These are phyloP conservation scores for Serendipita vermifera DNA, from an alignment of 768 basidiomycete genomes.

Conservation along the genomic window DNA sequence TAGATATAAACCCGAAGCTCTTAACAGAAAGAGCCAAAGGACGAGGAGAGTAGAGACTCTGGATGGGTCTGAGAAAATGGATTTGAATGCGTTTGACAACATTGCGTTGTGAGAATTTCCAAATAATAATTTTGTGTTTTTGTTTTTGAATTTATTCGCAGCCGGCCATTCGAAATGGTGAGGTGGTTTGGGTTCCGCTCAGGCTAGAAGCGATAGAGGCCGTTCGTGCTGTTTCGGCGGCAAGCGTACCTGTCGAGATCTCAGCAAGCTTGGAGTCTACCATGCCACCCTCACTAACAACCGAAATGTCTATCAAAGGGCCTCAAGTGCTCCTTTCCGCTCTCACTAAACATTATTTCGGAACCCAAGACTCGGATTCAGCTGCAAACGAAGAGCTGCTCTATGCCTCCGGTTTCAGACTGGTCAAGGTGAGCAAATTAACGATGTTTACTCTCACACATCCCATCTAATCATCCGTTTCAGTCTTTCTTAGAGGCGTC, in stretches of 20 bases:
- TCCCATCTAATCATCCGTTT: neutral
- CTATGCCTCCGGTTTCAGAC: neutral
- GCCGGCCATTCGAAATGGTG: too few species aligned
- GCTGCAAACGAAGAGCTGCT: conserved; percentile 7
- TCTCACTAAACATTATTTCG: conserved; percentile 2
- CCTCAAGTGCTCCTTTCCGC: neutral
- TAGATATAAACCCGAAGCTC: conserved; percentile 69
- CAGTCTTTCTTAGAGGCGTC: conserved; percentile 6
- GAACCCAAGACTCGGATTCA: neutral
- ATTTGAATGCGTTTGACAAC: neutral
- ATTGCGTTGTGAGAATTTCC: too few species aligned
- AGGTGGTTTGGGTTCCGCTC: too few species aligned
- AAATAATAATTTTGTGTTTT: too few species aligned
- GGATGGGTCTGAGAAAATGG: neutral
- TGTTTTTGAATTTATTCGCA: too few species aligned
- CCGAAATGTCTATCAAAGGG: conserved; percentile 2
- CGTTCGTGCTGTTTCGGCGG: too few species aligned
- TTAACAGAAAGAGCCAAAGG: conserved; percentile 41
- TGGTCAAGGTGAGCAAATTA: neutral
- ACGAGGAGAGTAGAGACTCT: conserved; percentile 15
- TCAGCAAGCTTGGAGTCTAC: conserved; percentile 8
- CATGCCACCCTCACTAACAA: conserved; percentile 5
- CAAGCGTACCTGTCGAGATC: too few species aligned
- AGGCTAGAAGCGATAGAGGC: too few species aligned
- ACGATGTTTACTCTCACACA: neutral